Evolutionary conservation across 2,329 filamentous ascomycete genomes (phyloP).

Genomic region (Fusarium buharicum): DNA sequence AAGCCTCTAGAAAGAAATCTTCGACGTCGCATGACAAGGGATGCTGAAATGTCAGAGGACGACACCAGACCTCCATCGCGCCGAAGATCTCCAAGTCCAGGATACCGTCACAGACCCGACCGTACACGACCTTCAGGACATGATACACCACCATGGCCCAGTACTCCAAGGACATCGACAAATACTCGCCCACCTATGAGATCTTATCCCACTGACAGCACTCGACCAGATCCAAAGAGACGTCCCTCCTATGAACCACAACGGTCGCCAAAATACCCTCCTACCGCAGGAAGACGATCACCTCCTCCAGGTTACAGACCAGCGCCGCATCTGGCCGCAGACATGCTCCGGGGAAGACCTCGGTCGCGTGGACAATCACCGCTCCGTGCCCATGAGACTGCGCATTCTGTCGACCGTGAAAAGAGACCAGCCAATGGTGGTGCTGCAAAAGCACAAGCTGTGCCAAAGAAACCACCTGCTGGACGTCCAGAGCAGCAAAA

Average conservation of each 20-base stretch:
- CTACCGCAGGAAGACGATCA: conserved; percentile 7
- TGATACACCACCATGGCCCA: conserved; percentile 7
- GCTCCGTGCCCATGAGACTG: background rate
- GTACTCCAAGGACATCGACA: conserved; percentile 1
- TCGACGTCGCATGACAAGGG: conserved; percentile 33
- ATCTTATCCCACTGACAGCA: conserved; percentile 32
- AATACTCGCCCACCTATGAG: conserved; percentile 19
- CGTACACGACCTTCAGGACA: conserved; percentile 2
- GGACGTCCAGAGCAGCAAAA: background rate
- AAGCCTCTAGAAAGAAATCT: conserved; percentile 6
- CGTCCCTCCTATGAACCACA: conserved; percentile 33
- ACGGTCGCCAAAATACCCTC: conserved; percentile 10
- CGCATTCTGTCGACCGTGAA: background rate
- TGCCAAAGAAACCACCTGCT: background rate
- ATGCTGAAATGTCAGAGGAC: conserved; percentile 42
- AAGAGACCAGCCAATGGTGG: background rate
- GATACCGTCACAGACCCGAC: conserved; percentile 10
- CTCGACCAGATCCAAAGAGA: conserved; percentile 23
- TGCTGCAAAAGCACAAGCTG: background rate
- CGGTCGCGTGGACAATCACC: conserved; percentile 27
- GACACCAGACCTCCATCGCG: conserved; percentile 33
- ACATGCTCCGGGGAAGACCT: conserved; percentile 23
- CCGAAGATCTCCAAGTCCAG: conserved; percentile 19
- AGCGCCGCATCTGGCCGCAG: conserved; percentile 14
- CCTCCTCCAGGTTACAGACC: conserved; percentile 25